Percentiles rank a stretch among this genome's conserved stretches.
Conservation (phyloP, 495 filamentous ascomycete species). For the Penicillium riverlandense region DNA sequence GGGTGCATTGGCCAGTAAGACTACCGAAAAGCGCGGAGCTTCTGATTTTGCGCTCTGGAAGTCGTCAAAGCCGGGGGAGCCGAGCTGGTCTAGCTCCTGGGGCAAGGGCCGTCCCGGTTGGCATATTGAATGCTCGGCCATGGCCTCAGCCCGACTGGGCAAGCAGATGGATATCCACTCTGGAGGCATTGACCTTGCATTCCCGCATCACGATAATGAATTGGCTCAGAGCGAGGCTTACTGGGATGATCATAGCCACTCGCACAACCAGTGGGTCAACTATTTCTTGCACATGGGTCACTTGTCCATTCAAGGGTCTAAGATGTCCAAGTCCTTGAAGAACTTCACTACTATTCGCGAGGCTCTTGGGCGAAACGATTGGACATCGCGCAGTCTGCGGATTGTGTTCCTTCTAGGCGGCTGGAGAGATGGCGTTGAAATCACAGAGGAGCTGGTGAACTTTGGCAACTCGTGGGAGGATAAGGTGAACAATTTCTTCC, state of each 20-base stretch:
- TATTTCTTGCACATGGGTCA: constrained; percentile 98
- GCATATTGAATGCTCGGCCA: constrained; percentile 98
- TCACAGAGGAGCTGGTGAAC: constrained; percentile 72
- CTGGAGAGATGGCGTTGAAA: constrained; percentile 90
- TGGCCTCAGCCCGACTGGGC: constrained; percentile 84
- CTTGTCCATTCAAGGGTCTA: constrained; percentile 78
- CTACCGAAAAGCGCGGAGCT: constrained; percentile 58
- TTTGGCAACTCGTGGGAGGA: constrained; percentile 73
- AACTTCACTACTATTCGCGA: constrained; percentile 96
- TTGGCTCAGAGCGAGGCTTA: constrained; percentile 92
- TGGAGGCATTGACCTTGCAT: constrained; percentile 86
- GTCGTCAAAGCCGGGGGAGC: constrained; percentile 84
- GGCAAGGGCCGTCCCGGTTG: constrained; percentile 84
- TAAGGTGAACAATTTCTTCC: constrained; percentile 85
- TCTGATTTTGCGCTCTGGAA: constrained; percentile 97
- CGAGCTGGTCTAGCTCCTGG: constrained; percentile 83
- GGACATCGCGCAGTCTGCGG: constrained; percentile 72
- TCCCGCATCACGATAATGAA: constrained; percentile 97
- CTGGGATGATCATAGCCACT: constrained; percentile 39
- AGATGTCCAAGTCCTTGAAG: constrained; percentile 94
- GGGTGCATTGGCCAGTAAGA: constrained; percentile 67
- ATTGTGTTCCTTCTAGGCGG: constrained; percentile 82
- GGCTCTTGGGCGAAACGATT: constrained; percentile 65
- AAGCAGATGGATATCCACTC: constrained; percentile 85
- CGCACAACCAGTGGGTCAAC: constrained; percentile 75